These are phyloP conservation scores for Phytophthora crassamura DNA, from an alignment of 352 stramenopile species.

Conservation along the genomic window DNA sequence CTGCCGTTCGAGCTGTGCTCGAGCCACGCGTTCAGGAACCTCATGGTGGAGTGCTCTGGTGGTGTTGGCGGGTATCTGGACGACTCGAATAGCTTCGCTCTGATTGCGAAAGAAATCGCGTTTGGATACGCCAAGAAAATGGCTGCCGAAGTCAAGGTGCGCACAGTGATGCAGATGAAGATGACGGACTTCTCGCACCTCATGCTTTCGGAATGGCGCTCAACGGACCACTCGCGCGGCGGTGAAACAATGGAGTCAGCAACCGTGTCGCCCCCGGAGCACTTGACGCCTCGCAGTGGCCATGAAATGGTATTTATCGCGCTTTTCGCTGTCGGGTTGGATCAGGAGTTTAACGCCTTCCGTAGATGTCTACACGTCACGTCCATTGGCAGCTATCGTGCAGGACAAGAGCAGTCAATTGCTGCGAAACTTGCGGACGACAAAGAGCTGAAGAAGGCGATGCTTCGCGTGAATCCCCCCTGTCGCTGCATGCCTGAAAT, in stretches of 20 bases:
- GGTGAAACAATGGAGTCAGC: not conserved
- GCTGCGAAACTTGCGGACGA: conserved; percentile 31
- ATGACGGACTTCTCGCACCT: conserved; percentile 65
- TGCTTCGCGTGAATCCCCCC: conserved; percentile 42
- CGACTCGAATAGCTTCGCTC: conserved; percentile 46
- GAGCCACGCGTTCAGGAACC: conserved; percentile 59
- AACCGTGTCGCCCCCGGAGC: not conserved
- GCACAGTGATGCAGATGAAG: conserved; percentile 63
- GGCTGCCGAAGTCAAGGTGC: conserved; percentile 53
- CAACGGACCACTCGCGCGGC: conserved; percentile 5
- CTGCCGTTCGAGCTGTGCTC: conserved; percentile 72
- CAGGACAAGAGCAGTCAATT: conserved; percentile 21
- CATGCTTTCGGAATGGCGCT: conserved; percentile 61
- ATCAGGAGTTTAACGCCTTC: conserved; percentile 73
- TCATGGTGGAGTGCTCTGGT: conserved; percentile 65
- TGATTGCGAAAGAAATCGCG: conserved; percentile 59
- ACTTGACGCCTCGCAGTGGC: not conserved
- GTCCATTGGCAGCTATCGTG: conserved; percentile 23
- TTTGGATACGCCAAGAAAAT: conserved; percentile 60
- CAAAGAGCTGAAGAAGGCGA: conserved; percentile 46
- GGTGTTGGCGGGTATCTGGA: conserved; percentile 40
- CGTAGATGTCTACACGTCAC: conserved; percentile 67
- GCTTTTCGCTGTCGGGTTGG: conserved; percentile 65
- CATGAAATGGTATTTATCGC: conserved; percentile 42
- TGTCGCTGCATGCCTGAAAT: conserved; percentile 60